These are phyloP conservation scores for Purpureocillium lavendulum DNA, from an alignment of 2,329 filamentous ascomycete species.

Conservation along the genomic window DNA sequence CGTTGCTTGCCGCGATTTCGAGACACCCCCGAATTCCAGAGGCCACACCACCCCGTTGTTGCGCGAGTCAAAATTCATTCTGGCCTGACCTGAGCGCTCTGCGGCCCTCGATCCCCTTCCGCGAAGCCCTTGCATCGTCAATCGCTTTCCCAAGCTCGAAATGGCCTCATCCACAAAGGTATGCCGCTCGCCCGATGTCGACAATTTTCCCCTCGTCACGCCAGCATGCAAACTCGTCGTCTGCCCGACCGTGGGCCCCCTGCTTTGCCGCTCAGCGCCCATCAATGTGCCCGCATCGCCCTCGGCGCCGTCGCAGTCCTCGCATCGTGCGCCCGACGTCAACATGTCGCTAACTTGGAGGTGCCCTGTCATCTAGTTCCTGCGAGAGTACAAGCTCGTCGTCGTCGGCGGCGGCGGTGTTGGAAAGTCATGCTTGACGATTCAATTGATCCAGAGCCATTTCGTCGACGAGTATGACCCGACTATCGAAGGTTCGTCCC, in stretches of 20 bases:
- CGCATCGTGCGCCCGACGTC: too few species aligned
- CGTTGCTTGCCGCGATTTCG: too few species aligned
- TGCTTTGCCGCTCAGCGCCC: too few species aligned
- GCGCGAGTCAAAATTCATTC: constrained; percentile 9
- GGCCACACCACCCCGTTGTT: background rate
- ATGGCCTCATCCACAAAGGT: constrained; percentile 29
- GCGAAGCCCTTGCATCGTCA: constrained; percentile 1
- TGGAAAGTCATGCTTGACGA: constrained; percentile 97
- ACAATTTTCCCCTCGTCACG: background rate
- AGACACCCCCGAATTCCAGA: too few species aligned
- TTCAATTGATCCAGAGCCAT: constrained; percentile 90
- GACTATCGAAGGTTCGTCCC: constrained; percentile 82
- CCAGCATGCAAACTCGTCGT: background rate
- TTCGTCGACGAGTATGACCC: constrained; percentile 99
- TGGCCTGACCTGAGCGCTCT: constrained; percentile 1
- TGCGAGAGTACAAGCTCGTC: constrained; percentile 91
- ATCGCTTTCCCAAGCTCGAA: constrained; percentile 6
- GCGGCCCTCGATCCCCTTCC: constrained; percentile 4
- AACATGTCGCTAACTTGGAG: background rate
- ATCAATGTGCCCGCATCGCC: background rate
- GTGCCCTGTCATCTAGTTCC: constrained; percentile 46
- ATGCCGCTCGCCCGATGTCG: constrained; percentile 5
- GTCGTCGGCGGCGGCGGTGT: constrained; percentile 97
- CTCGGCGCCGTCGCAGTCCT: too few species aligned
- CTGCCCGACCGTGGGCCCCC: too few species aligned